A percentile compares a stretch with the other conserved stretches of the same genome.
Conservation (phyloP, 2,329 filamentous ascomycete species). For the Lachnellula arida region DNA sequence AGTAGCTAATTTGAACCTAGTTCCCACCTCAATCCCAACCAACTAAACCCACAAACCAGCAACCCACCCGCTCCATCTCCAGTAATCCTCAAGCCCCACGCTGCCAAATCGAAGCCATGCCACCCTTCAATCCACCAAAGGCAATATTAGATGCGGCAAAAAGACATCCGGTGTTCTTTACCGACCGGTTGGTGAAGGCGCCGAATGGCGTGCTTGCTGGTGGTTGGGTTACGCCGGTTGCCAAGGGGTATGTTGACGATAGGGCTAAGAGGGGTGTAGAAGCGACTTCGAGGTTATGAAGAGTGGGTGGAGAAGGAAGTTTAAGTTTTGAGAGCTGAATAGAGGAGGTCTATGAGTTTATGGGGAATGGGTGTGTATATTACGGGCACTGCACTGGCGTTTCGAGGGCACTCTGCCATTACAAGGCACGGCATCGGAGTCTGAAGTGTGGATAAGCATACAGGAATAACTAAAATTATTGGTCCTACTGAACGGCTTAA, state of each 20-base stretch:
- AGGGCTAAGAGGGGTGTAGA: constrained; percentile 27
- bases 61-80: background rate
- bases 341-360: background rate
- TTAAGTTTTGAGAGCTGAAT: background rate
- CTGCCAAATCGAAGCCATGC: constrained; percentile 47
- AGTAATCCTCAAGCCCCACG: constrained; percentile 19
- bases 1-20: background rate
- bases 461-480: no score
- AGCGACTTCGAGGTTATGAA: constrained; percentile 30
- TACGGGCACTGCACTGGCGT: no score
- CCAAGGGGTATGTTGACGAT: constrained; percentile 54
- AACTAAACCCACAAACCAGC: no score
- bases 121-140: constrained; percentile 31
- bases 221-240: constrained; percentile 44
- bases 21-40: no score
- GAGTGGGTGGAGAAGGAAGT: background rate
- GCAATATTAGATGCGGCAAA: constrained; percentile 45
- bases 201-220: constrained; percentile 36
- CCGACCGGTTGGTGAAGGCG: constrained; percentile 53
- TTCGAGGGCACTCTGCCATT: no score
- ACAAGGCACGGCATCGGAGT: no score
- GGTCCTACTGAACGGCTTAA: background rate
- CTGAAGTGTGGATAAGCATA: no score
- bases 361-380: background rate
- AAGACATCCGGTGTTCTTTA: constrained; percentile 74